Evolutionary conservation across 2,329 filamentous ascomycete species (phyloP), one percentile per base, ranked within the genome.

Genomic region (Blastomyces emzantsi): DNA sequence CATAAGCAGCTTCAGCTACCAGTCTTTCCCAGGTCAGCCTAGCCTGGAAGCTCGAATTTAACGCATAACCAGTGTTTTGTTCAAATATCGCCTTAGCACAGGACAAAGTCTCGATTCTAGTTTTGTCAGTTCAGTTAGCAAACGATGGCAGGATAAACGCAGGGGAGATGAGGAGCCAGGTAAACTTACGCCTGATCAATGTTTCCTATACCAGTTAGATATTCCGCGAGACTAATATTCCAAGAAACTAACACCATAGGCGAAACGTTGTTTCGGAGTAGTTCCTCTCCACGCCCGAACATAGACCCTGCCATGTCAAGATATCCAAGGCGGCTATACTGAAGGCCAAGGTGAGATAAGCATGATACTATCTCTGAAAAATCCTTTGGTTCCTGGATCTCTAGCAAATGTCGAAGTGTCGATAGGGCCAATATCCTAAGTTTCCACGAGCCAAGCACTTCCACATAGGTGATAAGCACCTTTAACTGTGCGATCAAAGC

Each of bases 201-300:
- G 60, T 86, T 85, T 11, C 88, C 88, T 15, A 87, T 82, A 1
- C 84, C 83, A 22, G 92, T 78, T 36, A 87, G 80, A 72, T 92
- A 91, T 72, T 96, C 90, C 0, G 89, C 87, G 65, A 87, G 86
- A 0, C 86, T 85, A 7, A 96, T 76, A 67, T 92, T 83, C 73
- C 88, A 88, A 43, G 80, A 78, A 17, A 88, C 68, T 36, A 73
- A 75, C 17, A 80, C 77, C 60, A 82, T 74, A 11, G 76, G 74
- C 2, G 80, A 78, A 1, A 80, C 67, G 1, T 73, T 72, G 9
- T 72, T 73, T 13, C 72, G 70, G 6, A 81, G 67, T 60, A 82
- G 80, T 25, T 77, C 74, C 66, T 86, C 82, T 2, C 86, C 85
- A 62, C 82, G 81, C 0, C 82, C 79, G 19, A 97, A 80, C 2